Base-by-base conservation (phyloP, 495 filamentous ascomycete species). In the Penicillium pulvis region DNA sequence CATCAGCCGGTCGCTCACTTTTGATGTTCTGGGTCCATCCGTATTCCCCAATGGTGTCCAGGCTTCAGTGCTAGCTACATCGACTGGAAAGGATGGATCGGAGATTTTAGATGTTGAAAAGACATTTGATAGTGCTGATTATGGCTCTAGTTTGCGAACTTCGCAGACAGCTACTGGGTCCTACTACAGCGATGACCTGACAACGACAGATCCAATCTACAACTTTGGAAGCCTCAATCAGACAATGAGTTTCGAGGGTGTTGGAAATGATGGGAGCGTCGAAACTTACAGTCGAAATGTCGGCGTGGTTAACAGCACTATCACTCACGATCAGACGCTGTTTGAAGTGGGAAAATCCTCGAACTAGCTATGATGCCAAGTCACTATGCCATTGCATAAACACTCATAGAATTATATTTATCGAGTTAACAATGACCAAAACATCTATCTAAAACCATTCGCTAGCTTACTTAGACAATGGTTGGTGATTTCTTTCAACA, bases 201-300 rank as follows among this genome's bases (percentile, higher is more conserved):
- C 20, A 11, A 47, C 44, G 11, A 47, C 44, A 19, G 12, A 26
- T 26, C 23, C 44, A 3, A 26, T 14, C 23, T 23, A 47, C 12
- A 47, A 26, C 9, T 47, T 47, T 28, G 44, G 44, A 47, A 47
- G 44, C 44, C 24, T 47, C 9, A 47, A 47, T 12, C 44, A 47
- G 44, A 47, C 44, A 12, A 47, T 47, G 44, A 47, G 20, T 6
- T 47, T 47, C 20, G 10, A 47, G 20, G 44, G 44, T 14, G 20
- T 47, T 23, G 19, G 12, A 26, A n/a, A 4, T 14, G 44, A 47
- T 47, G 44, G 44, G 6, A 24, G 20, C 10, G 44, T 47, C n/a
- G 44, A 47, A 10, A 47, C 3, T 19, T 47, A 47, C n/a, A 24
- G 12, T 47, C 44, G 44, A 20, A 26, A 47, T 47, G 44, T 47